phyloP scores from a whole-genome alignment of 2,329 filamentous ascomycete species.

The Microthyrium microscopicum region DNA sequence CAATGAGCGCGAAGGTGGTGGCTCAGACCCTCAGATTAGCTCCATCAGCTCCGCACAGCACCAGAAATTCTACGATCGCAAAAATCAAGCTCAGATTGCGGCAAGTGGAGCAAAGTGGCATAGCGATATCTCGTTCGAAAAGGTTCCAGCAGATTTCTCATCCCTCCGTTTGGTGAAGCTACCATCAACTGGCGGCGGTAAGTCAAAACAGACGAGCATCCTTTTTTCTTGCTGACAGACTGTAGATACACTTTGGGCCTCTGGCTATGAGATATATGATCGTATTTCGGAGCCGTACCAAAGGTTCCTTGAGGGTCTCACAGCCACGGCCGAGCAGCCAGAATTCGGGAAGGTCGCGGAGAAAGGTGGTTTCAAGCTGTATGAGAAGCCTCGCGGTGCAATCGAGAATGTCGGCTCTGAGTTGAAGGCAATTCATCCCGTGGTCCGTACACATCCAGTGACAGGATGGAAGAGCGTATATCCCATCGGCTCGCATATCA shows the following conservation, averaged over 20 bases:
- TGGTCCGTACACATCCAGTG: slow-evolving; percentile 45
- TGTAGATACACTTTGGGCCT: slow-evolving; percentile 20
- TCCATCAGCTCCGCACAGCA: slow-evolving; percentile 42
- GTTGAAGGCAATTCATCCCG: slow-evolving; percentile 35
- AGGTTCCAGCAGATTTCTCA: slow-evolving; percentile 46
- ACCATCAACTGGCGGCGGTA: slow-evolving; percentile 31
- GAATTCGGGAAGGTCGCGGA: slow-evolving; percentile 22
- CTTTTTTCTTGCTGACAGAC: not conserved
- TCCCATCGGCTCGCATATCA: slow-evolving; percentile 24
- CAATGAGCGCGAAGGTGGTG: slow-evolving; percentile 36
- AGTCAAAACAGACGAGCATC: not conserved
- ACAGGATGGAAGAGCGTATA: slow-evolving; percentile 46
- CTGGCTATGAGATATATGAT: slow-evolving; percentile 30
- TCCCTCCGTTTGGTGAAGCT: slow-evolving; percentile 40
- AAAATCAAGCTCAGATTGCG: slow-evolving; percentile 21
- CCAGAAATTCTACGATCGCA: slow-evolving; percentile 29
- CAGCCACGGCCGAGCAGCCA: slow-evolving; percentile 30
- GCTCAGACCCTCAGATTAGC: slow-evolving; percentile 43
- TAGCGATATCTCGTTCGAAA: slow-evolving; percentile 49
- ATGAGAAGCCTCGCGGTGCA: slow-evolving; percentile 31
- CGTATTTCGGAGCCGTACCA: slow-evolving; percentile 31
- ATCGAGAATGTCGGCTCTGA: slow-evolving; percentile 37
- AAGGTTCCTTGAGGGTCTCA: slow-evolving; percentile 30
- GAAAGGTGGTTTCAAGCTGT: slow-evolving; percentile 26
- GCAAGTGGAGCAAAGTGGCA: slow-evolving; percentile 31